Conservation (phyloP, 164 flowering plant species). For the Nymphaea thermarum region DNA sequence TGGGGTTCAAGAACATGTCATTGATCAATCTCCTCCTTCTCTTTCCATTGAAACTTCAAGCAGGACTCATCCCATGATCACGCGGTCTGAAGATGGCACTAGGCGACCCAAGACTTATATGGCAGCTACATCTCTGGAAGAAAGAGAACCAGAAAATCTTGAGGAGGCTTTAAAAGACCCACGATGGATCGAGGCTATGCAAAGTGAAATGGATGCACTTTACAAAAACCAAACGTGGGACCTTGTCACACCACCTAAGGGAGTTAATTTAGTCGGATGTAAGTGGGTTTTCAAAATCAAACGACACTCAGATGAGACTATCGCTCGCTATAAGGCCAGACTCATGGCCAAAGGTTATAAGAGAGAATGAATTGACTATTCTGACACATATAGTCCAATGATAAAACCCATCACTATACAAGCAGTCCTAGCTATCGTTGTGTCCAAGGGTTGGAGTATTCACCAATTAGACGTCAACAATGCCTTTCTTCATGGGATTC, state of each 20-base stretch:
- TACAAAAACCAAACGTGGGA: not conserved
- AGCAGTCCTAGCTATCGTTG: not conserved
- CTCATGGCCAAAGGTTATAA: conserved; percentile 1
- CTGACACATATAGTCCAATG: not conserved
- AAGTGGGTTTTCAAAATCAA: conserved; percentile 1
- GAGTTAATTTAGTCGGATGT: not conserved
- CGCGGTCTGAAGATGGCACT: not conserved
- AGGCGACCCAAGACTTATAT: not conserved
- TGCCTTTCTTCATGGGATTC: not conserved
- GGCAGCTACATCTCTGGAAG: not conserved
- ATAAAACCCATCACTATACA: not conserved
- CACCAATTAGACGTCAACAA: not conserved
- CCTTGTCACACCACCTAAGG: not conserved
- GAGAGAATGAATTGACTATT: not conserved
- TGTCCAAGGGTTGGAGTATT: not conserved
- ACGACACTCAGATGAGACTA: not conserved
- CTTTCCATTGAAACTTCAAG: not conserved
- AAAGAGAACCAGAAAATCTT: not conserved
- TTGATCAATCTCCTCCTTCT: not conserved
- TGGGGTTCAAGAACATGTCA: no score
- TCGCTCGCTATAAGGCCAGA: conserved; percentile 1
- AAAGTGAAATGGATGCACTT: conserved; percentile 1
- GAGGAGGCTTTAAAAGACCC: not conserved
- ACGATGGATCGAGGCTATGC: not conserved
- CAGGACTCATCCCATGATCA: not conserved